Percentiles rank a stretch among this genome's conserved stretches.
These are phyloP conservation scores for Fusarium sp. DNA, from an alignment of 2,329 filamentous ascomycete genomes.

Conservation along the genomic window DNA sequence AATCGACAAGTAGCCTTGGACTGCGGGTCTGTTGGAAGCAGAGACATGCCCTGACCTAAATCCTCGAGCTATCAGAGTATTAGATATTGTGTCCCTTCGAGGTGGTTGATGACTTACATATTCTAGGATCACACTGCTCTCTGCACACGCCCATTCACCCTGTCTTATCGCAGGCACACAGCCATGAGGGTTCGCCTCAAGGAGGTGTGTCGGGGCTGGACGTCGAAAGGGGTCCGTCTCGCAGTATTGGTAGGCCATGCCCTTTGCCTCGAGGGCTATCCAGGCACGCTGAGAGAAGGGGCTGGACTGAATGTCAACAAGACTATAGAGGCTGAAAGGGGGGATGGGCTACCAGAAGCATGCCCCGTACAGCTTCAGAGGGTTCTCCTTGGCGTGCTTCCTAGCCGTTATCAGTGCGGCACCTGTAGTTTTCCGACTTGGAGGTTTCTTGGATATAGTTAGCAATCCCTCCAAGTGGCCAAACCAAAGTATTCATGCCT, in stretches of 20 bases:
- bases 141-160: conserved; percentile 84
- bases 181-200: conserved; percentile 81
- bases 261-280: conserved; percentile 87
- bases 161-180: conserved; percentile 82
- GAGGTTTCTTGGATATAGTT: conserved; percentile 67
- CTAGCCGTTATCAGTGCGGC: conserved; percentile 75
- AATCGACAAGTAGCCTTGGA: conserved; percentile 79
- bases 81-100: neutral
- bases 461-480: neutral
- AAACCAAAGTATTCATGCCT: conserved; percentile 8
- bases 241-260: conserved; percentile 84
- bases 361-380: conserved; percentile 82
- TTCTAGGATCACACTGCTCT: conserved; percentile 86
- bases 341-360: conserved; percentile 77
- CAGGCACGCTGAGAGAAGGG: conserved; percentile 90
- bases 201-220: conserved; percentile 64
- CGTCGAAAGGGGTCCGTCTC: conserved; percentile 86
- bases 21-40: conserved; percentile 75
- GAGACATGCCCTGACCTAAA: conserved; percentile 66
- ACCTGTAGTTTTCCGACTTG: conserved; percentile 79
- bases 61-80: conserved; percentile 73
- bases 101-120: conserved; percentile 67
- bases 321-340: too few relatives aligned
- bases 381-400: conserved; percentile 75
- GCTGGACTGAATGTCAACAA: conserved; percentile 56